These are phyloP conservation scores for Leptomonas pyrrhocoris DNA, from an alignment of 208 protist genomes.

Conservation along the genomic window DNA sequence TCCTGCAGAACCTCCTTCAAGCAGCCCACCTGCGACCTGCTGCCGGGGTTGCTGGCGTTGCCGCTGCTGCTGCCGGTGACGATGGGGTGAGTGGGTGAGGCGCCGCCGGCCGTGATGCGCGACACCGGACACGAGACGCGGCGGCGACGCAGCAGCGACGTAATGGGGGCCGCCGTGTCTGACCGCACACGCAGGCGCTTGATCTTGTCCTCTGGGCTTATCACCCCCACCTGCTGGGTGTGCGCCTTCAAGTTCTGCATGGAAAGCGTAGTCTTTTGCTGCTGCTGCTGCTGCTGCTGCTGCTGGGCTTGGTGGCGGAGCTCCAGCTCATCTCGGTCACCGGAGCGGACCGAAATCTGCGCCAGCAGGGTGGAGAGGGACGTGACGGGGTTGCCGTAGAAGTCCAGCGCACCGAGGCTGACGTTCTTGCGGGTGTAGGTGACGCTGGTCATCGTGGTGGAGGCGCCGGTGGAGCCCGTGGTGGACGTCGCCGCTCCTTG, in stretches of 20 bases:
- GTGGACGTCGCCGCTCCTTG: background rate
- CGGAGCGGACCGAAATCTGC: constrained; percentile 30
- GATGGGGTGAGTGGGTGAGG: background rate
- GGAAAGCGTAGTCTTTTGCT: constrained; percentile 26
- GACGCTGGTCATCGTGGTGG: constrained; percentile 26
- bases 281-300: constrained; percentile 17
- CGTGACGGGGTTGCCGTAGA: constrained; percentile 33
- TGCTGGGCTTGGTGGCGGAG: constrained; percentile 10
- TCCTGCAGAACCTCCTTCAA: constrained; percentile 47
- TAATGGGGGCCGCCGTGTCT: constrained; percentile 4
- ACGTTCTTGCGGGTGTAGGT: constrained; percentile 42
- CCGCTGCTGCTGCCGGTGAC: background rate
- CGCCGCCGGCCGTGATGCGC: background rate
- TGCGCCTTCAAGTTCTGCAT: constrained; percentile 40
- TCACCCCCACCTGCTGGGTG: constrained; percentile 34
- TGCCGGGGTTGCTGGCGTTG: background rate
- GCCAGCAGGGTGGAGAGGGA: constrained; percentile 36
- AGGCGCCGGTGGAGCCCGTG: constrained; percentile 20
- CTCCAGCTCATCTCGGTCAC: constrained; percentile 29
- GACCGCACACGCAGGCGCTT: constrained; percentile 23
- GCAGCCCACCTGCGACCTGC: constrained; percentile 25
- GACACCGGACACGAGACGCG: constrained; percentile 13
- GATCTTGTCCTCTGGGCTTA: constrained; percentile 35
- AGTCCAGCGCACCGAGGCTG: constrained; percentile 29
- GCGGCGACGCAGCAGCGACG: constrained; percentile 9